These are phyloP conservation scores for Pharus latifolius DNA, from an alignment of 176 grass and related monocot genomes.

Conservation along the genomic window DNA sequence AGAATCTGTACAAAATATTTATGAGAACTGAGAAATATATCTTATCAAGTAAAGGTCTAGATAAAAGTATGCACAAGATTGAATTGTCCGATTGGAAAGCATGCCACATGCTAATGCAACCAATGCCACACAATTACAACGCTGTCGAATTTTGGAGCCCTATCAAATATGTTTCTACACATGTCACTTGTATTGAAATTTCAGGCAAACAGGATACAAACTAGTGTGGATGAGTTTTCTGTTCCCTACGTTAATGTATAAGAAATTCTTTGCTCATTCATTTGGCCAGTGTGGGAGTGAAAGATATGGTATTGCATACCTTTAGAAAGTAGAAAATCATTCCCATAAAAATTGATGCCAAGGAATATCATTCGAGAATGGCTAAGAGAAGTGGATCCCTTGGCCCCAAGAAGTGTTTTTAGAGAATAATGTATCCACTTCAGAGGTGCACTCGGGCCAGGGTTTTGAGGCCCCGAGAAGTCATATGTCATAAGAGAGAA, in stretches of 20 bases:
- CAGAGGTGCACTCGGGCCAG: slow-evolving; percentile 82
- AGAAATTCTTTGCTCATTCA: slow-evolving; percentile 3
- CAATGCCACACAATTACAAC: not conserved
- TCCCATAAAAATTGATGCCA: slow-evolving; percentile 93
- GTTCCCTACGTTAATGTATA: not conserved
- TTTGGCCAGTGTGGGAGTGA: not conserved
- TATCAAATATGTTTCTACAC: not conserved
- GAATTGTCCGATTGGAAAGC: not conserved
- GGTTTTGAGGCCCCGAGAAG: slow-evolving; percentile 85
- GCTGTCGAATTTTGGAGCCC: not conserved
- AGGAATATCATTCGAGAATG: slow-evolving; percentile 75
- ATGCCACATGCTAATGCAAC: not conserved
- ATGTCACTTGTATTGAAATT: slow-evolving; percentile 5
- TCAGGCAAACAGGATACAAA: not conserved
- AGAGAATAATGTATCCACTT: slow-evolving; percentile 72
- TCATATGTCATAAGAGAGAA: slow-evolving; percentile 99
- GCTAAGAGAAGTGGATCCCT: slow-evolving; percentile 1
- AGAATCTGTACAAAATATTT: slow-evolving; percentile 29
- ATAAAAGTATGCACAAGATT: slow-evolving; percentile 2
- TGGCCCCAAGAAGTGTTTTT: slow-evolving; percentile 44
- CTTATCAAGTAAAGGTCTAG: not conserved
- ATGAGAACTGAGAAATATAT: not conserved
- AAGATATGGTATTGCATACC: slow-evolving; percentile 38
- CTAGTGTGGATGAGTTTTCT: not conserved
- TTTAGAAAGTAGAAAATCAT: slow-evolving; percentile 75